phyloP scores from a whole-genome alignment of 2,329 filamentous ascomycete genomes.

The Leptodontidium sp. region DNA sequence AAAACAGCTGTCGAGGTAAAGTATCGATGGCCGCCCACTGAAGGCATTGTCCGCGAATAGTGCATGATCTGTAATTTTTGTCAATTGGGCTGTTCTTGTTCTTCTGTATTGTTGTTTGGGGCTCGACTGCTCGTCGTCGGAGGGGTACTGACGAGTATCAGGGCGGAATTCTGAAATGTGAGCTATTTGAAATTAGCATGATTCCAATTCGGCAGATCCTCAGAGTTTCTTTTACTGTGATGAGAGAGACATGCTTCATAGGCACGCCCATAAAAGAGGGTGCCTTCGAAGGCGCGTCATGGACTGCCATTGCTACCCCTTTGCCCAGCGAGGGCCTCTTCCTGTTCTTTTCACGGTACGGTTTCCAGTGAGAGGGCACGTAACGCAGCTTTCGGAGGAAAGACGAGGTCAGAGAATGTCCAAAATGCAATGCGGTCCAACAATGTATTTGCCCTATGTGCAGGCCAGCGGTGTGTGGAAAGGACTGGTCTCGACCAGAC shows the following conservation, averaged over 20 bases:
- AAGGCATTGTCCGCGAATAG: constrained; percentile 94
- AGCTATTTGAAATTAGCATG: constrained; percentile 59
- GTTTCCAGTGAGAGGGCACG: not conserved
- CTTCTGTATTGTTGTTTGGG: constrained; percentile 10
- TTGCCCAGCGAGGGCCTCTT: constrained; percentile 17
- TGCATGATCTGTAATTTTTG: constrained; percentile 76
- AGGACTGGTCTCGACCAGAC: constrained; percentile 16
- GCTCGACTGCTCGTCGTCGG: constrained; percentile 24
- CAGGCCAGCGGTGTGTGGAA: constrained; percentile 32
- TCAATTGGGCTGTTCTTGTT: constrained; percentile 31
- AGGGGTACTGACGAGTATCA: constrained; percentile 68
- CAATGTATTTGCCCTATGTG: constrained; percentile 26
- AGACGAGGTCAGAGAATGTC: not conserved
- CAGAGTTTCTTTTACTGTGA: constrained; percentile 60
- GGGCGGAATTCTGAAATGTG: constrained; percentile 80
- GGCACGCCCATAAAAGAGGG: constrained; percentile 60
- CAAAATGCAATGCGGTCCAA: not conserved
- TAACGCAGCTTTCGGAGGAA: not conserved
- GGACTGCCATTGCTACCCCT: constrained; percentile 35
- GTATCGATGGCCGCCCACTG: constrained; percentile 83
- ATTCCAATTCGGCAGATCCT: constrained; percentile 36
- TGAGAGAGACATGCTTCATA: constrained; percentile 73
- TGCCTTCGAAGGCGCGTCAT: constrained; percentile 38
- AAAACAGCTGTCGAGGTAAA: constrained; percentile 94
- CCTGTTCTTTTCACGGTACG: not conserved